phyloP scores from a whole-genome alignment of 2,329 filamentous ascomycete species.

The Emergomyces orientalis region DNA sequence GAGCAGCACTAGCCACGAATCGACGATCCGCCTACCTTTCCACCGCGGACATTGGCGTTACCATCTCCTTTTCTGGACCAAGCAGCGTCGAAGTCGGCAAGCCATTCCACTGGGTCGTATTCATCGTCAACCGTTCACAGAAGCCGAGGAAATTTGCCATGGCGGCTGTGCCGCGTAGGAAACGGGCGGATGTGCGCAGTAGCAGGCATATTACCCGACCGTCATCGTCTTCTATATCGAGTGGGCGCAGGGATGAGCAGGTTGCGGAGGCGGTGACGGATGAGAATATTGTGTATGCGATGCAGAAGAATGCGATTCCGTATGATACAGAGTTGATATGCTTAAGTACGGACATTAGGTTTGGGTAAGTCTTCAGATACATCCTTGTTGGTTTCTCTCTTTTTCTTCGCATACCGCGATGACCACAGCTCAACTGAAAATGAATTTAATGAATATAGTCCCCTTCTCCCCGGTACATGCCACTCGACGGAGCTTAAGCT shows the following conservation, averaged over 20 bases:
- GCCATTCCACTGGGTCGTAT: conserved; percentile 47
- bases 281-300: conserved; percentile 47
- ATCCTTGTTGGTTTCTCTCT: not conserved
- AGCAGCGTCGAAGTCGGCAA: conserved; percentile 41
- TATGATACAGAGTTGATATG: conserved; percentile 47
- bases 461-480: conserved; percentile 46
- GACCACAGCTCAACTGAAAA: conserved; percentile 2
- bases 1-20: conserved; percentile 18
- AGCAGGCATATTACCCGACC: conserved; percentile 35
- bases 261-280: conserved; percentile 48
- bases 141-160: conserved; percentile 47
- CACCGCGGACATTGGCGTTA: conserved; percentile 39
- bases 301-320: conserved; percentile 42
- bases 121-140: conserved; percentile 51
- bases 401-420: not conserved
- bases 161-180: conserved; percentile 43
- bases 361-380: conserved; percentile 41
- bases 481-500: conserved; percentile 49
- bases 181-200: conserved; percentile 28
- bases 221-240: conserved; percentile 38
- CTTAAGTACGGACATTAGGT: conserved; percentile 48
- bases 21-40: conserved; percentile 27
- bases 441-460: conserved; percentile 21
- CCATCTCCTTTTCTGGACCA: conserved; percentile 48
- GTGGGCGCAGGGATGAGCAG: conserved; percentile 24